phyloP scores from a whole-genome alignment of 2,329 filamentous ascomycete genomes.

The Neurospora crassa region DNA sequence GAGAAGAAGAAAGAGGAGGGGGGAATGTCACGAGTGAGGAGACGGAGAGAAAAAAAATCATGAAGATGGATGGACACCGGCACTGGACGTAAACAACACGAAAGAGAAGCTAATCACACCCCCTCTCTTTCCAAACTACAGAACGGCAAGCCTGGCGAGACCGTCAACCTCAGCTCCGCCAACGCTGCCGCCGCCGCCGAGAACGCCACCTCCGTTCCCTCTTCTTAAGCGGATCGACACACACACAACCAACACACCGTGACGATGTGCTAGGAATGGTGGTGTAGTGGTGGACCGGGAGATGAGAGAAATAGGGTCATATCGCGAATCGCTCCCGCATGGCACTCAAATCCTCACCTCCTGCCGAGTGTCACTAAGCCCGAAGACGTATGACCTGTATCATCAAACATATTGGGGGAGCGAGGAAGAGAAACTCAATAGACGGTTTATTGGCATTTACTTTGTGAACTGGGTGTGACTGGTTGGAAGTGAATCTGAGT shows the following conservation, averaged over 20 bases:
- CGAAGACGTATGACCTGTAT: neutral
- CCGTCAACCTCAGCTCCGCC: constrained; percentile 58
- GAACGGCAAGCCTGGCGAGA: constrained; percentile 94
- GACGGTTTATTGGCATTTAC: neutral
- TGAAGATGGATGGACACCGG: too few relatives aligned
- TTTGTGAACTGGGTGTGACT: neutral
- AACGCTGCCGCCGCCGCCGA: constrained; percentile 32
- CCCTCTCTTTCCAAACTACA: constrained; percentile 33
- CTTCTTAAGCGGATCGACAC: constrained; percentile 1
- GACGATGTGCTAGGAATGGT: constrained; percentile 1
- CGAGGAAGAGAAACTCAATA: neutral
- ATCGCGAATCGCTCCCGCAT: neutral
- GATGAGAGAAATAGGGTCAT: neutral
- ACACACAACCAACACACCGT: neutral
- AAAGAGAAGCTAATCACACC: too few relatives aligned
- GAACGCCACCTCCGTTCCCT: constrained; percentile 19
- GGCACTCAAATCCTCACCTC: neutral
- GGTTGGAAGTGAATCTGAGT: neutral
- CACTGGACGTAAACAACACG: too few relatives aligned
- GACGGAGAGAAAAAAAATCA: too few relatives aligned
- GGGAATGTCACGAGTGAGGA: too few relatives aligned
- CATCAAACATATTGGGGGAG: neutral
- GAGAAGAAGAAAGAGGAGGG: neutral
- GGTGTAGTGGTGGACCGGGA: neutral
- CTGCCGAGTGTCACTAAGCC: neutral